Conservation (phyloP, 2,329 filamentous ascomycete species). For the Phyllosticta citribraziliensis region DNA sequence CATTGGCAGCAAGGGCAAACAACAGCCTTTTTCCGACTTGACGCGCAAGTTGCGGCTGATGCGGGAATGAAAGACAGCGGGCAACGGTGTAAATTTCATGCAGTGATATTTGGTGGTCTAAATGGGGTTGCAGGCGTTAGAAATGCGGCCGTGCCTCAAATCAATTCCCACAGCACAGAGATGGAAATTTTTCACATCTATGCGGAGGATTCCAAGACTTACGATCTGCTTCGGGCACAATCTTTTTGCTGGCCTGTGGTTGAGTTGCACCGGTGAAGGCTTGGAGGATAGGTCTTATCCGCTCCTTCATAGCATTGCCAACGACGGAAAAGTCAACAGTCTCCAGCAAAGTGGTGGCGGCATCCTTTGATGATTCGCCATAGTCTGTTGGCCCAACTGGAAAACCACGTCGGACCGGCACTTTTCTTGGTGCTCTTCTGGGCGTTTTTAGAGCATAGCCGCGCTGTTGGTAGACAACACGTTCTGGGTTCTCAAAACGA, state of each 20-base stretch:
- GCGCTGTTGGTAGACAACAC: background rate
- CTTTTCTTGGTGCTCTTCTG: background rate
- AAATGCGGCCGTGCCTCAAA: background rate
- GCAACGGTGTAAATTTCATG: background rate
- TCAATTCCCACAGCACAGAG: background rate
- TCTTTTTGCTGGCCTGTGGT: background rate
- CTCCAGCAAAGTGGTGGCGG: background rate
- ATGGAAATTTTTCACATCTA: background rate
- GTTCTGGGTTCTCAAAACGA: background rate
- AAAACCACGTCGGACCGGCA: background rate
- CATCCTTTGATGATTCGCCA: background rate
- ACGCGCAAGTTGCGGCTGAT: background rate
- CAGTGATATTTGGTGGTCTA: background rate
- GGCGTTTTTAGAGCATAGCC: background rate
- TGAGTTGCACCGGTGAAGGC: background rate
- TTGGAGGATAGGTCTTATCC: background rate
- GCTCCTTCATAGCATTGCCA: background rate
- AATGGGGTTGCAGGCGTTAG: background rate
- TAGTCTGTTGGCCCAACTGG: background rate
- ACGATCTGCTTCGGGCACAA: background rate
- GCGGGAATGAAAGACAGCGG: background rate
- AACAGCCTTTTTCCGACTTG: background rate
- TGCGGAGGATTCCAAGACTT: background rate
- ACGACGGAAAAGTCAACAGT: background rate
- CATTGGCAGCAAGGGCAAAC: background rate